Evolutionary conservation across 2,329 filamentous ascomycete genomes (phyloP), one percentile per base, ranked within the genome.

Genomic region (Davidsoniella eucalypti): DNA sequence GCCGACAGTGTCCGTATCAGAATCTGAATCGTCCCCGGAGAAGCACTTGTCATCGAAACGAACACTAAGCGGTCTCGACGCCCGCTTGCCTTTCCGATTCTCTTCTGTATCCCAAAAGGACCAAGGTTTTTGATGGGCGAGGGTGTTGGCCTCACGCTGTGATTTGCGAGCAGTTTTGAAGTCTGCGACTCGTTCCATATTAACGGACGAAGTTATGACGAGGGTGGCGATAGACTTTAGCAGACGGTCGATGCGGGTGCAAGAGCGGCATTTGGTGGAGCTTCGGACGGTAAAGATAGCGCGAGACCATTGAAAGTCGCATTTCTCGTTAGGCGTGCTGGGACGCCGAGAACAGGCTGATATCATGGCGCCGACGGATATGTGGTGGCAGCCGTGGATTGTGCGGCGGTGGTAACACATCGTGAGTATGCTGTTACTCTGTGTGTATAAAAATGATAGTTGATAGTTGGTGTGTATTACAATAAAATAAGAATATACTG

Each of bases 331-430:
- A 12, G 48, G 23, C 2, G 39, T 42, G 12, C 23, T 10, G 16
- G 23, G 48, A 12, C 40, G 40, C 21, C 37, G 47, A 12, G 52
- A 47, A 29, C 52, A 53, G 17, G 26, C 43, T 40, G 52, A 53
- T 41, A 54, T 48, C 33, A 51, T 23, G 17, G 51, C 37, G 25
- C 52, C 52, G 26, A 47, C 39, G 18, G 47, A 44, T 36, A 36
- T 50, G 39, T 58, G 56, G 26, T 52, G 54, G 45, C 57, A 58
- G 44, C 21, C n/a, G 47, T 58, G 57, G 4, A 55, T 21, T 12
- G 52, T 53, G 8, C 51, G 40, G 29, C 54, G 51, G 46, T 58
- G 55, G 52, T 54, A 55, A 43, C 57, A 58, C 57, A 58, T 58
- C 44, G 5, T 53, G 47, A 10, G 39, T 43, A 6, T 43, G 38